phyloP scores from a whole-genome alignment of 139 green algal genomes.

The Picochlorum sp. region DNA sequence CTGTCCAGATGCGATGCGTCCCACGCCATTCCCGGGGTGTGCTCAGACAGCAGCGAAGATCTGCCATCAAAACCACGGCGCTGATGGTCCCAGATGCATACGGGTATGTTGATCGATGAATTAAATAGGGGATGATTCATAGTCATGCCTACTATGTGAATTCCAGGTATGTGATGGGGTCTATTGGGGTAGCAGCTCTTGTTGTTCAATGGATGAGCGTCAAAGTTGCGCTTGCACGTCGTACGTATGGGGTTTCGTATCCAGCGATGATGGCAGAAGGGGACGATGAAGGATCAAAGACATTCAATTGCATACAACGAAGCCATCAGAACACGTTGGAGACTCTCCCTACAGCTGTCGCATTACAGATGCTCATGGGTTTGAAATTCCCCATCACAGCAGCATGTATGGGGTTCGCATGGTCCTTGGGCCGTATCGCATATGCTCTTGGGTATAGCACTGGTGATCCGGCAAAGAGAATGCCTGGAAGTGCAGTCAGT shows the following conservation, averaged over 20 bases:
- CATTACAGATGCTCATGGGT: constrained; percentile 12
- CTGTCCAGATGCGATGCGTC: too few relatives aligned
- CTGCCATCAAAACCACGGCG: not conserved
- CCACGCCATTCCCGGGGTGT: too few relatives aligned
- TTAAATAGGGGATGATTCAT: not conserved
- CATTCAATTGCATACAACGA: constrained; percentile 30
- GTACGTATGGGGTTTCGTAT: constrained; percentile 6
- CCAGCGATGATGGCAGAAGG: constrained; percentile 18
- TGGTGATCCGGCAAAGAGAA: constrained; percentile 12
- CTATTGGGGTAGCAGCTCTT: not conserved
- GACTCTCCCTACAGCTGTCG: constrained; percentile 6
- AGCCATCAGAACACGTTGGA: constrained; percentile 26
- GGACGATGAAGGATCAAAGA: not conserved
- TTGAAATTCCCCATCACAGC: constrained; percentile 18
- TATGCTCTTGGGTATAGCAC: constrained; percentile 23
- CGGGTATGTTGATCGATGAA: constrained; percentile 8
- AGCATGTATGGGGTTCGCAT: constrained; percentile 13
- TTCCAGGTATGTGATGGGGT: constrained; percentile 5
- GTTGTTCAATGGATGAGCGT: constrained; percentile 1
- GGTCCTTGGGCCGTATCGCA: not conserved
- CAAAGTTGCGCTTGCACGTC: constrained; percentile 8
- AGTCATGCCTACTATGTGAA: not conserved
- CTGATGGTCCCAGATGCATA: constrained; percentile 12
- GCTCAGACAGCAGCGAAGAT: not conserved
- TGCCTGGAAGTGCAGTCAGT: not conserved